These are phyloP conservation scores for Ogataea chonburiensis DNA, from an alignment of 805 yeast species.

Conservation along the genomic window DNA sequence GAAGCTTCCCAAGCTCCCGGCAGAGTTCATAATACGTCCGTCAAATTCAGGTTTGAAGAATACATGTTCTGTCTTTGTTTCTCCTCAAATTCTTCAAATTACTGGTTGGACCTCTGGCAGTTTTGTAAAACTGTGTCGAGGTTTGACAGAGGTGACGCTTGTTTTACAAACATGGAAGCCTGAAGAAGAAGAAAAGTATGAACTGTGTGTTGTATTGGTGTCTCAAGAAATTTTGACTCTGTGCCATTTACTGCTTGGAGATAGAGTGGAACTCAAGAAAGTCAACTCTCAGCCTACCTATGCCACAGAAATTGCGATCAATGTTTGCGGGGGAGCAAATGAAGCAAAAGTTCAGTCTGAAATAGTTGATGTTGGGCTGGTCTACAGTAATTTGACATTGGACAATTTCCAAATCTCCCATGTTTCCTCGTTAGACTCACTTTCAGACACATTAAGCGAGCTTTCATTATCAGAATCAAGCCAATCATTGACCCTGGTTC, in stretches of 20 bases:
- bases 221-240: conserved; percentile 21
- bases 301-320: conserved; percentile 23
- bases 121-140: conserved; percentile 29
- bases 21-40: conserved; percentile 34
- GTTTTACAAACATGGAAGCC: conserved; percentile 24
- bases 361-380: conserved; percentile 54
- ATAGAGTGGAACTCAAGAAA: conserved; percentile 42
- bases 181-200: conserved; percentile 26
- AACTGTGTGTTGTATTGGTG: conserved; percentile 28
- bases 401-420: conserved; percentile 14
- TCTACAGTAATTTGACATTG: conserved; percentile 49
- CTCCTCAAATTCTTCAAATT: conserved; percentile 21
- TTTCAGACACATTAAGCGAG: conserved; percentile 4
- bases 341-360: conserved; percentile 40
- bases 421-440: conserved; percentile 6
- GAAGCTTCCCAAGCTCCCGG: conserved; percentile 23
- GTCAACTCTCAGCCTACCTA: conserved; percentile 48
- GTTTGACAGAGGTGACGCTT: conserved; percentile 22
- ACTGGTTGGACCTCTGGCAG: conserved; percentile 26
- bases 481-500: conserved; percentile 6
- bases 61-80: conserved; percentile 25
- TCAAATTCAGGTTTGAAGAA: conserved; percentile 10
- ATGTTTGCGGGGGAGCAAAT: conserved; percentile 9
- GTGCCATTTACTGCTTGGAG: conserved; percentile 32
- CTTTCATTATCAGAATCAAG: background rate